Evolutionary conservation across 106 monocot genomes (phyloP).

Genomic region (Narthecium ossifragum): DNA sequence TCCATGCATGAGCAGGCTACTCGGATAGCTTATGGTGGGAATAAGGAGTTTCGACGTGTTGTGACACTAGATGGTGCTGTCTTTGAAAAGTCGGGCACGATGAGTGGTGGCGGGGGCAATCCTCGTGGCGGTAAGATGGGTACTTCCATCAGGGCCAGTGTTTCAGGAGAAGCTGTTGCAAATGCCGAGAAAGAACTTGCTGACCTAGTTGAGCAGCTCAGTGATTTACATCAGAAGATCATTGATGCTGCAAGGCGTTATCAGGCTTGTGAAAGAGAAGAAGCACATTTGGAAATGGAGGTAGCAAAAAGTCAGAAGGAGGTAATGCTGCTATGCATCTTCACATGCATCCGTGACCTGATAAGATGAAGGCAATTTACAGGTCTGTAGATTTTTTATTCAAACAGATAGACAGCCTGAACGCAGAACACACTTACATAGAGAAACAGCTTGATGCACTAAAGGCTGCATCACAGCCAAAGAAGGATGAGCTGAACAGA

Average conservation of each 20-base stretch:
- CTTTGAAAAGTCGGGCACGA: conserved; percentile 90
- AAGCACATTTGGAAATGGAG: conserved; percentile 60
- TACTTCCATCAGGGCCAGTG: conserved; percentile 72
- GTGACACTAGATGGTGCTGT: conserved; percentile 86
- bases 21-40: conserved; percentile 72
- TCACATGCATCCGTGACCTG: too few species aligned
- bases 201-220: conserved; percentile 57
- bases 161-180: conserved; percentile 62
- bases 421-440: conserved; percentile 52
- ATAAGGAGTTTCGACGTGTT: conserved; percentile 75
- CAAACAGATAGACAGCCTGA: conserved; percentile 66
- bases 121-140: conserved; percentile 97
- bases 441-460: conserved; percentile 64
- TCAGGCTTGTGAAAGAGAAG: conserved; percentile 51
- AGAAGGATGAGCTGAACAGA: conserved; percentile 53
- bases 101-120: conserved; percentile 92
- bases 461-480: conserved; percentile 66
- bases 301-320: conserved; percentile 81
- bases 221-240: conserved; percentile 45
- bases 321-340: too few species aligned
- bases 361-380: too few species aligned
- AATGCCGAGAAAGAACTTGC: conserved; percentile 72
- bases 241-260: conserved; percentile 42
- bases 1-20: conserved; percentile 59
- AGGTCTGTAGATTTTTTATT: conserved; percentile 12